phyloP scores from a whole-genome alignment of 2,329 filamentous ascomycete genomes.

The Botrytis byssoidea region DNA sequence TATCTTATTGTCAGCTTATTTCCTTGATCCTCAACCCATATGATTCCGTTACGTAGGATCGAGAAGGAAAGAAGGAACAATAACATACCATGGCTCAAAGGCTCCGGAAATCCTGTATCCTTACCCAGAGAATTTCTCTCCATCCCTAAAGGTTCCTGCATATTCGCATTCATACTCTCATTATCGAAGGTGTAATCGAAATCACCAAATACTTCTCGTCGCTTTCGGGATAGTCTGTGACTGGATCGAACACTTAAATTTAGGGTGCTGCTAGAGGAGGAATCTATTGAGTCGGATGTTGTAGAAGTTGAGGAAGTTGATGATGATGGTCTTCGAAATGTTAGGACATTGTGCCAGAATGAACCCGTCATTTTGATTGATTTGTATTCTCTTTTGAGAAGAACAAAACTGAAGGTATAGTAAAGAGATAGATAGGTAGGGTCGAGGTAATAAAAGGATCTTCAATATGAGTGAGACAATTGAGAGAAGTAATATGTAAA shows the following conservation, averaged over 20 bases:
- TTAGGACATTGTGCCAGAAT: constrained; percentile 27
- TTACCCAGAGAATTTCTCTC: constrained; percentile 24
- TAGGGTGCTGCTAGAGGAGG: constrained; percentile 11
- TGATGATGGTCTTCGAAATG: constrained; percentile 19
- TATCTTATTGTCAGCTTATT: constrained; percentile 21
- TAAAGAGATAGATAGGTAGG: background rate
- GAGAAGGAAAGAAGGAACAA: background rate
- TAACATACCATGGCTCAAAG: constrained; percentile 33
- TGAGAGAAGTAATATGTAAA: background rate
- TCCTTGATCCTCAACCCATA: background rate
- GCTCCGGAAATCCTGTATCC: constrained; percentile 42
- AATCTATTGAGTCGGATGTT: constrained; percentile 13
- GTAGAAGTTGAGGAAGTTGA: constrained; percentile 14
- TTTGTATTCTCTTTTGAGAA: background rate
- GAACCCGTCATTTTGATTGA: constrained; percentile 32
- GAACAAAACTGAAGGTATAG: background rate
- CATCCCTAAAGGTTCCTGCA: constrained; percentile 26
- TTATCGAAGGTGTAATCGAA: constrained; percentile 11
- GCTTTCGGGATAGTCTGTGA: constrained; percentile 8
- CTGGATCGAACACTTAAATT: constrained; percentile 3
- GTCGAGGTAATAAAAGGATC: background rate
- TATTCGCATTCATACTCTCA: constrained; percentile 24
- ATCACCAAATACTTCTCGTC: constrained; percentile 11
- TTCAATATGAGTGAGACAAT: background rate
- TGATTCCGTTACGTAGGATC: background rate